Evolutionary conservation across 2,329 filamentous ascomycete genomes (phyloP), one percentile per base, ranked within the genome.

Genomic region (Penicillium sp.): DNA sequence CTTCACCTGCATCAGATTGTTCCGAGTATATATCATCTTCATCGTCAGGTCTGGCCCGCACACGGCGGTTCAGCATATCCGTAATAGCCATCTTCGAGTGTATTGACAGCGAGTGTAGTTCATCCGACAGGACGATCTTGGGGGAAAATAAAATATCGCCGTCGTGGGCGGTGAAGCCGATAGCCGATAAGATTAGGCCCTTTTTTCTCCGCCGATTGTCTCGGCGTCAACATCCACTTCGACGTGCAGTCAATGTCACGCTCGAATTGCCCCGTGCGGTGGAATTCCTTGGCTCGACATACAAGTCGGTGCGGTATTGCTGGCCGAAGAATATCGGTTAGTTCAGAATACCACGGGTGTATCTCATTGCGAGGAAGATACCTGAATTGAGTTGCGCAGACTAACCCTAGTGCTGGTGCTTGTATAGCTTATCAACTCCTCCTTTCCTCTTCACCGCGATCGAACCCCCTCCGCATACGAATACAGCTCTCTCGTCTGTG

Each of bases 21-120:
- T 73, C 70, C 0, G 71, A 75, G 48, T 73, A 72, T 1, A 66
- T 65, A 7, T 76, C 76, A 60, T 84, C 81, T 58, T 83, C 74
- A 19, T 79, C 76, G 14, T 76, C 76, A 38, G 71, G 73, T 8
- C 71, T 69, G 19, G 77, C 76, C 56, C 75, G 75, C 59, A 81
- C 73, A n/a, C 79, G 76, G 63, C 76, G 75, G 64, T 79, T 78
- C 25, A 81, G 70, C 11, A 71, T 68, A 55, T 75, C 73, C 16
- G 73, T 70, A 55, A 79, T 74, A 6, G 72, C 70, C 77, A 79
- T 79, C 48, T 43, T 60, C 19, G 25, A 42, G 55, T 53, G 5
- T 14, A 6, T 8, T 4, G 19, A 14, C 4, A 11, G 52, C 25
- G 6, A 30, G 16, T 25, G 25, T 30, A 8, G 28, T n/a, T 26